Evolutionary conservation across 2,329 filamentous ascomycete genomes (phyloP), one percentile per base, ranked within the genome.

Genomic region (Claviceps monticola): DNA sequence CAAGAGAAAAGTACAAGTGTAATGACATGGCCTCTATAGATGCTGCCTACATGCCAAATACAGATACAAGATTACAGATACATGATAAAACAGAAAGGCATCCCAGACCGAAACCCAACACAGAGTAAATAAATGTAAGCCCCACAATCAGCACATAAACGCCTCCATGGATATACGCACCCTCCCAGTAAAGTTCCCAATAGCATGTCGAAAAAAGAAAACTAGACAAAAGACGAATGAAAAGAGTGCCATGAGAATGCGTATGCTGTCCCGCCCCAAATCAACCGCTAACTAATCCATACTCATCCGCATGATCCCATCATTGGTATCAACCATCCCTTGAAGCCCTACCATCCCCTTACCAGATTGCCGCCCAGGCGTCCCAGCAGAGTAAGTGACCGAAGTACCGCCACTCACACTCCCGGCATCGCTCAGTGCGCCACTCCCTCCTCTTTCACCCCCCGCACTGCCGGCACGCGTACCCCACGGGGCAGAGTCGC

Each of bases 291-390:
- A 36, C 29, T 52, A 95, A 66, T 96, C 90, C 61, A 96, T 95
- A 66, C 87, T 95, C 86, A 97, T 93, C 61, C 91, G 89, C 84
- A 95, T 95, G 57, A 96, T 75, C 1, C 89, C 87, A 65, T 96
- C 91, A 64, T 88, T 88, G n/a, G 91, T 91, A 67, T 96, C 91
- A 17, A 80, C 85, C 90, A 97, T 96, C 1, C 90, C 88, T 68
- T 96, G 90, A 58, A 94, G 76, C 8, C 88, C 88, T 14, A 95
- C 74, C 37, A 87, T 68, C 56, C 73, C 83, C 64, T 75, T 78
- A 59, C 75, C 71, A 58, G 74, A 71, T 59, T 72, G 66, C 11
- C 77, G 73, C 52, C 75, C 76, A 7, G 57, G 51, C 2, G 56
- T 49, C 13, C 56, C 60, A 9, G 72, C 69, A 41, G 67, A 55